Conservation (phyloP, 305 asterid species). For the Fraxinus greggii region DNA sequence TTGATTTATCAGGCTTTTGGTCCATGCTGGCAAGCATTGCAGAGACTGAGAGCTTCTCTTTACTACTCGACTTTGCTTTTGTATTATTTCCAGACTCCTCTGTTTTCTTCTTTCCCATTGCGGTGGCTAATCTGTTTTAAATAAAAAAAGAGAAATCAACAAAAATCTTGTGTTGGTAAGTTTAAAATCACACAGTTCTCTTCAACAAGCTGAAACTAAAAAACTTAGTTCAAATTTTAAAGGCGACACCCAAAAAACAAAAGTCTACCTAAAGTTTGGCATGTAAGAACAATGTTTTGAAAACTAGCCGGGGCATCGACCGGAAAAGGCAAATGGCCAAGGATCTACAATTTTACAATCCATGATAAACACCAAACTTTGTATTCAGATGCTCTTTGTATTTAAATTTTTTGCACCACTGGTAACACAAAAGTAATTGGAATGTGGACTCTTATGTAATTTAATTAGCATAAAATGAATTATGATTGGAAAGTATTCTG, state of each 20-base stretch:
- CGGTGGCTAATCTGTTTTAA: constrained; percentile 21
- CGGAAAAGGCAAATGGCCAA: background rate
- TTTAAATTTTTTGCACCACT: background rate
- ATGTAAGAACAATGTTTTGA: background rate
- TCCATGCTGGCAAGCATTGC: constrained; percentile 80
- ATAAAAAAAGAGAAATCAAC: background rate
- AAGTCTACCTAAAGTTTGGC: background rate
- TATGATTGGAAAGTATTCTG: background rate
- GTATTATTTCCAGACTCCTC: constrained; percentile 46
- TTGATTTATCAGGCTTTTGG: constrained; percentile 59
- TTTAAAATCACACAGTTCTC: background rate
- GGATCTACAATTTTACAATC: background rate
- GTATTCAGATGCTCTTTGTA: background rate
- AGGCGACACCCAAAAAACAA: background rate
- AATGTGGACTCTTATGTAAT: background rate
- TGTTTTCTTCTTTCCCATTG: constrained; percentile 73
- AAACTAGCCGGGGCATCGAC: background rate
- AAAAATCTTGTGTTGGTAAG: background rate
- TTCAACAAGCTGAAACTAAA: background rate
- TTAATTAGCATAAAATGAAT: background rate
- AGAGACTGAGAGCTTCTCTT: constrained; percentile 71
- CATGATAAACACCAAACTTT: background rate
- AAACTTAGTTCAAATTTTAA: background rate
- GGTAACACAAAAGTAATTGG: background rate
- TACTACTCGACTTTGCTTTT: constrained; percentile 52